Evolutionary conservation across 805 yeast species (phyloP).

Genomic region (Wickerhamiella sergipiensis): DNA sequence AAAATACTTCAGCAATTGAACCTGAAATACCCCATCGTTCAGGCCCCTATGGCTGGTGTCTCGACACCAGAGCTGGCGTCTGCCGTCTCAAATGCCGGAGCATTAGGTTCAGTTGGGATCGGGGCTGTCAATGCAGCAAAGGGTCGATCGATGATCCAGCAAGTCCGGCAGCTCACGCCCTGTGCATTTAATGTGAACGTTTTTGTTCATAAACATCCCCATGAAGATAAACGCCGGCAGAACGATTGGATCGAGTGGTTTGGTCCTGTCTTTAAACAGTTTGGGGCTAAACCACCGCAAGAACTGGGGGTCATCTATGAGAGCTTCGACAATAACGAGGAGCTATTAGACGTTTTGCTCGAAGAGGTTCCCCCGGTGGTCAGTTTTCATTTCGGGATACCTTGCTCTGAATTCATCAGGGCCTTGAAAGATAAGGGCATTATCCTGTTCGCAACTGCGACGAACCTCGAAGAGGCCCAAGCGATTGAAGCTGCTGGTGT

Average conservation of each 20-base stretch:
- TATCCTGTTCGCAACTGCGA: conserved; percentile 34
- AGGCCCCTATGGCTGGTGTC: conserved; percentile 51
- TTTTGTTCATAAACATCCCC: conserved; percentile 8
- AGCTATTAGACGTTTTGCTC: conserved; percentile 13
- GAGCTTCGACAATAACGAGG: background rate
- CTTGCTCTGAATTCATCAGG: conserved; percentile 23
- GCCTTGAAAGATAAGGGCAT: conserved; percentile 28
- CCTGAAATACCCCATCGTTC: conserved; percentile 24
- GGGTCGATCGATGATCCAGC: conserved; percentile 7
- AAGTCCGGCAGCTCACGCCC: conserved; percentile 4
- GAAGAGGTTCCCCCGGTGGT: conserved; percentile 30
- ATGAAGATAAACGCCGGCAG: background rate
- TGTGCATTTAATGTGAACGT: conserved; percentile 17
- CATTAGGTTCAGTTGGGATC: conserved; percentile 37
- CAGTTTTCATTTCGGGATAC: conserved; percentile 43
- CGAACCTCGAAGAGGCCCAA: conserved; percentile 32
- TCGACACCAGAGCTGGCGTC: conserved; percentile 34
- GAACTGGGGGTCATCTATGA: background rate
- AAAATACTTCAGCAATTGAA: background rate
- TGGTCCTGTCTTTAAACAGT: background rate
- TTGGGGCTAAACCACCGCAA: background rate
- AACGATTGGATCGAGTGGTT: background rate
- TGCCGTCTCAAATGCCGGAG: conserved; percentile 31
- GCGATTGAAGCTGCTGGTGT: conserved; percentile 23
- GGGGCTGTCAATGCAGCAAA: conserved; percentile 19